A percentile compares a stretch with the other conserved stretches of the same genome.
Conservation (phyloP, 495 filamentous ascomycete species). For the Annulohypoxylon nitens region DNA sequence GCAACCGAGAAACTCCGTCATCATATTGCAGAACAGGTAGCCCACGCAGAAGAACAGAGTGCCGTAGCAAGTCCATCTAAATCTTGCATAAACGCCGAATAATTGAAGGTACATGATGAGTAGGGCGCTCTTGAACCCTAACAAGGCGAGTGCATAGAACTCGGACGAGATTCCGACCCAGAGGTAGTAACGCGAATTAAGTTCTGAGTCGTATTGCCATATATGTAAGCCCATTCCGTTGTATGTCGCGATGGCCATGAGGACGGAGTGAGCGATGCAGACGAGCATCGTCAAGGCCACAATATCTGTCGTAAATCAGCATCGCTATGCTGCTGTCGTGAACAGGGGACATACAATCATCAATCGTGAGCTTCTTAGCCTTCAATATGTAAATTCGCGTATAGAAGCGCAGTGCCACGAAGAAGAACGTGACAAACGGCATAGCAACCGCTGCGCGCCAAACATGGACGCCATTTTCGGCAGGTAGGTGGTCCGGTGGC, state of each 20-base stretch:
- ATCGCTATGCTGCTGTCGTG: neutral
- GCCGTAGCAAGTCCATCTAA: slow-evolving; percentile 53
- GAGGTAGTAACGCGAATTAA: slow-evolving; percentile 44
- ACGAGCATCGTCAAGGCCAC: slow-evolving; percentile 38
- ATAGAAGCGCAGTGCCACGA: slow-evolving; percentile 44
- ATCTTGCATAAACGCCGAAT: slow-evolving; percentile 51
- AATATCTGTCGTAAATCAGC: slow-evolving; percentile 34
- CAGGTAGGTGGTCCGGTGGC: slow-evolving; percentile 37
- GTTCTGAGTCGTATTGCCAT: slow-evolving; percentile 44
- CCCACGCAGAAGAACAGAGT: slow-evolving; percentile 54
- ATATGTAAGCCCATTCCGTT: slow-evolving; percentile 48
- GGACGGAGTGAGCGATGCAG: slow-evolving; percentile 42
- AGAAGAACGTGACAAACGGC: slow-evolving; percentile 43
- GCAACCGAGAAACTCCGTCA: slow-evolving; percentile 56
- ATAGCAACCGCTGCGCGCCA: slow-evolving; percentile 43
- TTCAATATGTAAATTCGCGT: slow-evolving; percentile 36
- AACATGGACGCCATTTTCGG: slow-evolving; percentile 45
- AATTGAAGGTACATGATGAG: slow-evolving; percentile 55
- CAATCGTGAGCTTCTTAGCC: slow-evolving; percentile 35
- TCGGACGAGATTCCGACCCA: slow-evolving; percentile 54
- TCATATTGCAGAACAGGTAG: slow-evolving; percentile 56
- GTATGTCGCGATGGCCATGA: slow-evolving; percentile 45
- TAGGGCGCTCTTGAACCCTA: slow-evolving; percentile 55
- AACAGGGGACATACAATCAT: slow-evolving; percentile 33
- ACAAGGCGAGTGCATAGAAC: slow-evolving; percentile 51